Evolutionary conservation across 225 moss, liverwort and hornwort species (phyloP), one percentile per base, ranked within the genome.

Genomic region (Ulota crispa): DNA sequence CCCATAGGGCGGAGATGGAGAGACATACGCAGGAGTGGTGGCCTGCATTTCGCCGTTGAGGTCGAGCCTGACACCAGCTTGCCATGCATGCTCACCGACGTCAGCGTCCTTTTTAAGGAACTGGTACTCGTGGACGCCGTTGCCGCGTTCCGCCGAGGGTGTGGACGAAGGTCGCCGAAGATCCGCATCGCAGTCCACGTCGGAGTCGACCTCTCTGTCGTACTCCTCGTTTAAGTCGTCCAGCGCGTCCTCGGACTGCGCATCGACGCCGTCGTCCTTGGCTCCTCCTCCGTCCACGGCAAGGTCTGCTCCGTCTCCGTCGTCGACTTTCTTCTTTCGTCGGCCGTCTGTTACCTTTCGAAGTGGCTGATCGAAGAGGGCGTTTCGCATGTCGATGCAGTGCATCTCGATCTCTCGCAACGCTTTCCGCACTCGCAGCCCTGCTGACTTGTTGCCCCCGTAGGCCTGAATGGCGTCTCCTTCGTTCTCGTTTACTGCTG

Each of bases 381-480:
- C 92, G 82, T 99, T 96, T 23, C 98, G 88, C 98, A 99, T 99
- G 68, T 96, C 94, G 28, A 96, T 83, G 72, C 98, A 99, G 3
- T 93, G 87, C 52, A 92, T 90, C 79, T 99, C 98, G 52, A 99
- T 86, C 78, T 94, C 95, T 9, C 98, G 94, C 9, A 99, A 86
- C 10, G 95, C 94, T 81, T 99, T 99, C 18, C 98, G 92, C 47
- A 99, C 84, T 71, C 98, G 93, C 9, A 99, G 94, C 65, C 98
- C 98, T 1, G 98, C 98, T 39, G 98, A 99, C 80, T 99, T 99
- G 78, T 99, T 99, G 34, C 98, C 98, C 9, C 93, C 94, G 10
- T 99, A 99, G 0, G 98, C 95, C 85, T 99, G 95, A 78, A 94
- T 95, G 57, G 96, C 96, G 43, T 99, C 98, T 45, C 95, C 95